Base-by-base conservation (phyloP, 805 yeast species). In the Lachancea mirantina region DNA sequence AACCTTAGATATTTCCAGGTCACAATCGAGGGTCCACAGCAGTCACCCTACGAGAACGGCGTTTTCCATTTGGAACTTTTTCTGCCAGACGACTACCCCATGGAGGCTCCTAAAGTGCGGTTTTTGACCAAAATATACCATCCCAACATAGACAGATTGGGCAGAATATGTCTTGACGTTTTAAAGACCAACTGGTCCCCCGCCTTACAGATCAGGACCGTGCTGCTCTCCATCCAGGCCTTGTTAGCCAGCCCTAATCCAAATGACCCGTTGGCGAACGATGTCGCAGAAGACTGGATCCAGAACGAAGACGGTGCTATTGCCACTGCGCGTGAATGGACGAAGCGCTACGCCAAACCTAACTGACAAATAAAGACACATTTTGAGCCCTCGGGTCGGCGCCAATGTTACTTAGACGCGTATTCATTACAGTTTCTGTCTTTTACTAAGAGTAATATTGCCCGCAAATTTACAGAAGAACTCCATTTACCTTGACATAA, bases 111-210 rank as follows among this genome's bases (percentile, higher is more conserved):
- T 32, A 88, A 87, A 55, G 94, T 92, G 34, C 72, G 98, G 38
- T 92, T 92, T 49, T 63, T 92, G 42, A 92, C 98, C 19, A 84
- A 79, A 58, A 88, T 92, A 17, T 92, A 92, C 58, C 98, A 92
- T 54, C 98, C 95, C 26, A 92, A 92, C 59, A 92, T 92, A 46
- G 98, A 92, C 55, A 74, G 92, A 55, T 67, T 92, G 43, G 98
- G 98, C 6, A 71, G 98, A 43, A 89, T 92, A 49, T 92, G 98
- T 62, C 70, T 92, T 32, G 97, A 92, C 56, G 96, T 92, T 25
- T 68, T 92, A 55, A 92, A 89, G 62, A 72, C 84, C 48, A 88
- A 89, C 62, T 92, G 98, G 98, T 83, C 95, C 7, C 97, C 98
- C 4, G 98, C 98, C 0, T 67, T 89, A 39, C 97, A 92, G 57